Evolutionary conservation across 345 rosid species (phyloP).

Genomic region (Brassica incana): DNA sequence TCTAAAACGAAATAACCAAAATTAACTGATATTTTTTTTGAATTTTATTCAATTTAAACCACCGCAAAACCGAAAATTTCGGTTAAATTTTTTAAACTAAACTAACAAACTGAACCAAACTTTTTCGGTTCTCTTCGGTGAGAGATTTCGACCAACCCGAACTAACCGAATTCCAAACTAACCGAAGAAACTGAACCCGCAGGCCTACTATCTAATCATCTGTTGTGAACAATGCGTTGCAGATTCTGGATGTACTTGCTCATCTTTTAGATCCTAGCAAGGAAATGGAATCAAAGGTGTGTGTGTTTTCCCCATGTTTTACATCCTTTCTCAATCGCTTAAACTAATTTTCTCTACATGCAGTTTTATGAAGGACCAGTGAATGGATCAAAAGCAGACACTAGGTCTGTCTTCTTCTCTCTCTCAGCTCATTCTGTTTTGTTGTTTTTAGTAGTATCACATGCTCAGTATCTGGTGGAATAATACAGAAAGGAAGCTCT

Average conservation of each 20-base stretch:
- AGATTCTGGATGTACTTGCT: conserved; percentile 69
- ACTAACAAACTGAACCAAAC: no score
- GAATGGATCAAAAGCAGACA: conserved; percentile 45
- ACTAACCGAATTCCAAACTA: no score
- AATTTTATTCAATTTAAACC: no score
- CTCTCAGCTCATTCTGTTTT: background rate
- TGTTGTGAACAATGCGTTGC: conserved; percentile 38
- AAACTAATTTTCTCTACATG: conserved; percentile 10
- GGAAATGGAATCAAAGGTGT: conserved; percentile 79
- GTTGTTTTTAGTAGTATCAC: background rate
- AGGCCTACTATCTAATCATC: background rate
- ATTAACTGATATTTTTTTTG: no score
- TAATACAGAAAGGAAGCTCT: conserved; percentile 48
- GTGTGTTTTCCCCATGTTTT: conserved; percentile 14
- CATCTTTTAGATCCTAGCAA: conserved; percentile 71
- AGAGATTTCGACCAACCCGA: no score
- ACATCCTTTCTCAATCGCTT: background rate
- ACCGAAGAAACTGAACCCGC: no score
- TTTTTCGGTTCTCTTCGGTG: no score
- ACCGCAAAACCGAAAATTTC: no score
- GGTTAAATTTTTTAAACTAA: no score
- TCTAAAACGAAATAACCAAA: no score
- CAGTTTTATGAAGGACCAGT: conserved; percentile 69
- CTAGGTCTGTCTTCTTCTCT: conserved; percentile 48
- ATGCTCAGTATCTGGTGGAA: conserved; percentile 14